Evolutionary conservation across 225 moss, liverwort and hornwort species (phyloP).

Genomic region (Straminergon stramineum): DNA sequence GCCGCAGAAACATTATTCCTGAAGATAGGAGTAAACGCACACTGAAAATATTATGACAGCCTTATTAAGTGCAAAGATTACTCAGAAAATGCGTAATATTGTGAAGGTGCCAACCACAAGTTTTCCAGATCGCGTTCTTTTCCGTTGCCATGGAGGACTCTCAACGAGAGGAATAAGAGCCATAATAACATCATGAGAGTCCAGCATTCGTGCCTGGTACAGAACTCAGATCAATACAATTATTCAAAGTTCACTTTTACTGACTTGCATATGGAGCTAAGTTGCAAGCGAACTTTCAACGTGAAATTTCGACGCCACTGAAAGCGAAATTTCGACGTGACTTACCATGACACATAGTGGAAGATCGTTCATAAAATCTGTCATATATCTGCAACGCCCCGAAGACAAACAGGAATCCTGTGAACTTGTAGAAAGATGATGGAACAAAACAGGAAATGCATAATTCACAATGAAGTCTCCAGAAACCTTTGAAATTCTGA

Average conservation of each 20-base stretch:
- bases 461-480: neutral
- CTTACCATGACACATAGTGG: conserved; percentile 37
- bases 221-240: neutral
- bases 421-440: neutral
- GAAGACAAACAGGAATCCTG: neutral
- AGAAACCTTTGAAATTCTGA: neutral
- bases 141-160: conserved; percentile 74
- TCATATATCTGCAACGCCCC: conserved; percentile 51
- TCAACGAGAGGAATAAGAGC: conserved; percentile 77
- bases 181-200: conserved; percentile 84
- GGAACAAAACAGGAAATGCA: neutral
- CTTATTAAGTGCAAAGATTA: neutral
- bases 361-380: conserved; percentile 59
- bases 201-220: conserved; percentile 73
- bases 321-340: neutral
- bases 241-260: neutral
- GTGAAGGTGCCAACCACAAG: conserved; percentile 31
- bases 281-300: neutral
- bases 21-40: neutral
- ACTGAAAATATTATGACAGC: neutral
- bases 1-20: neutral
- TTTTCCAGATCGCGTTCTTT: conserved; percentile 42
- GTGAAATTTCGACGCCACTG: neutral
- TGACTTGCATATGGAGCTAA: neutral
- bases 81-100: neutral